Base-by-base conservation (phyloP, 2,329 filamentous ascomycete genomes). In the Ceratocystis cacaofunesta region DNA sequence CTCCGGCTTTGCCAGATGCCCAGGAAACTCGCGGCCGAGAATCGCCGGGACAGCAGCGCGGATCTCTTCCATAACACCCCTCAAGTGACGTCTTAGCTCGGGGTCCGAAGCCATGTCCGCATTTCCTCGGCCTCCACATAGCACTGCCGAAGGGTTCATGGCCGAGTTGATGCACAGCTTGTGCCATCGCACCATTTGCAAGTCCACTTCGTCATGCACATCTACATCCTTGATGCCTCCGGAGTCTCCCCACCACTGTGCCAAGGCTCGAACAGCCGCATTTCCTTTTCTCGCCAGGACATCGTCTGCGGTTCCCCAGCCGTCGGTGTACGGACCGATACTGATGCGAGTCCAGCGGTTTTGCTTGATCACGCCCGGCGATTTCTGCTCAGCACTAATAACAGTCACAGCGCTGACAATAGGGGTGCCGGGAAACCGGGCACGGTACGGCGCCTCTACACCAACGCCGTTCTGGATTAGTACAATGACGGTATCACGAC, bases 161-260 rank as follows among this genome's bases (percentile, higher is more conserved):
- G 85, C 83, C 0, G 86, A 85, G 73, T 90, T 90, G 77, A 90
- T 89, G 70, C 85, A 86, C 68, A 89, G 82, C 74, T 90, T 90
- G 74, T 89, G 86, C 87, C 87, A 90, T 28, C 87, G 79, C 19
- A 89, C 82, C 52, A 84, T 80, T 74, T 90, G 87, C 58, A 90
- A 76, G 67, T 84, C 85, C 41, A 84, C 76, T 72, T 88, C 85
- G 60, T 82, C 79, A 70, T 86, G 84, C 6, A 80, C 76, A 68
- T 85, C 82, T 4, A 85, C 84, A 73, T 90, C 87, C 67, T 79
- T 79, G 69, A 90, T 82, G 1, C 81, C 82, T 46, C 85, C 86
- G 17, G 81, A 74, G 48, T 72, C 70, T 5, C 76, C 76, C 72
- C 85, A 81, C 74, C 83, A 79, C n/a, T 74, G 73, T 25, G 80